Percentiles rank a stretch among this genome's conserved stretches.
Conservation (phyloP, 306 rosid genomes). For the Styphnolobium japonicum region DNA sequence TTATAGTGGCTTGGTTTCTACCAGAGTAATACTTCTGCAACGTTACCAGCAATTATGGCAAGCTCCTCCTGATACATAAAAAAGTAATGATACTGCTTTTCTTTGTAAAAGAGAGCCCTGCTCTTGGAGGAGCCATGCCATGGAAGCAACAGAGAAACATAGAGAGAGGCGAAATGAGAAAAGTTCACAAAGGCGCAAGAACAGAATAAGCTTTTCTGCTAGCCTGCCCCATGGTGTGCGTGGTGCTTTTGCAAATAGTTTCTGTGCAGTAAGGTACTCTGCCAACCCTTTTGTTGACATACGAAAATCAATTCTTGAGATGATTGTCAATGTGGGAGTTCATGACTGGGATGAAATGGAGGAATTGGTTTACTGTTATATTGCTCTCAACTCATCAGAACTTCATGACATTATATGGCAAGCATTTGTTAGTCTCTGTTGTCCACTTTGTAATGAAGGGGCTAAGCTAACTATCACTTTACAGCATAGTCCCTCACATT, state of each 20-base stretch:
- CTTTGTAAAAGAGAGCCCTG: not conserved
- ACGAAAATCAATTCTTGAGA: slow-evolving; percentile 36
- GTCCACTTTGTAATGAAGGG: not conserved
- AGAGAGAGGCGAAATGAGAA: not conserved
- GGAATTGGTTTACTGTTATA: slow-evolving; percentile 43
- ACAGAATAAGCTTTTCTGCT: slow-evolving; percentile 40
- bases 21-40: not conserved
- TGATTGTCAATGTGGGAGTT: slow-evolving; percentile 27
- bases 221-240: slow-evolving; percentile 39
- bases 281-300: slow-evolving; percentile 30
- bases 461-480: not conserved
- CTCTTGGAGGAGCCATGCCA: slow-evolving; percentile 23
- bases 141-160: slow-evolving; percentile 12
- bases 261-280: slow-evolving; percentile 36
- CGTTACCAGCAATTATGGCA: not conserved
- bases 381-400: slow-evolving; percentile 44
- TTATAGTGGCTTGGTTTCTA: too few species aligned
- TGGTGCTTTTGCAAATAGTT: slow-evolving; percentile 35
- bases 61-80: not conserved
- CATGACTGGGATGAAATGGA: slow-evolving; percentile 44
- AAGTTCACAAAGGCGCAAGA: slow-evolving; percentile 3
- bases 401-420: slow-evolving; percentile 28
- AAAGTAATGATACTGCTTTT: not conserved
- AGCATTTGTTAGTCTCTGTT: slow-evolving; percentile 35
- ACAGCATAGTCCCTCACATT: not conserved